Conservation (phyloP, 495 filamentous ascomycete genomes). For the Talaromyces borbonicus region DNA sequence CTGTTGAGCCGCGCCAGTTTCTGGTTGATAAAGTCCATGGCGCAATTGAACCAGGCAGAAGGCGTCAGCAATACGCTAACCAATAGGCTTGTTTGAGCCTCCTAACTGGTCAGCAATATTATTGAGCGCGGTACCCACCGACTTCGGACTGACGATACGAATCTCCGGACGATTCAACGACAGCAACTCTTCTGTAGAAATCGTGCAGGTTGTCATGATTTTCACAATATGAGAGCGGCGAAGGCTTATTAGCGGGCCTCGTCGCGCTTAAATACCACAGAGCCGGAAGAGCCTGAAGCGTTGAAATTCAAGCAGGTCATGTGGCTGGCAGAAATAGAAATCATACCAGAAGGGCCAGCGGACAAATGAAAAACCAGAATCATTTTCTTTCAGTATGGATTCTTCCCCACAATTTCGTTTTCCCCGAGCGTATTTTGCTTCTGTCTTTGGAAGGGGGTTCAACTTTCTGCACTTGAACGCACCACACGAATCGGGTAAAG, state of each 20-base stretch:
- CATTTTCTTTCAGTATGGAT: too few relatives aligned
- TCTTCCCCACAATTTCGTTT: slow-evolving; percentile 2
- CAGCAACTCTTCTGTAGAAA: too few relatives aligned
- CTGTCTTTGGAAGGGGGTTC: too few relatives aligned
- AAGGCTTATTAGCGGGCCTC: too few relatives aligned
- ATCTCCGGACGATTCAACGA: too few relatives aligned
- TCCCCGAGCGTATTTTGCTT: background rate
- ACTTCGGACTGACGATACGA: too few relatives aligned
- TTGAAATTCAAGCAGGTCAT: slow-evolving; percentile 1
- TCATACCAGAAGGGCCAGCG: background rate
- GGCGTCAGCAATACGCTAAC: background rate
- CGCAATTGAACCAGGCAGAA: background rate
- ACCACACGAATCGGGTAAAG: background rate
- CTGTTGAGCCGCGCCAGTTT: slow-evolving; percentile 1
- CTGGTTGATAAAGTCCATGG: slow-evolving; percentile 5
- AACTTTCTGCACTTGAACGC: too few relatives aligned
- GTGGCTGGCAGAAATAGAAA: slow-evolving; percentile 2
- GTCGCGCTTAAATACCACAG: background rate
- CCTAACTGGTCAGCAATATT: too few relatives aligned
- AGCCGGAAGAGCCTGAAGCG: background rate
- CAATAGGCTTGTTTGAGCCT: too few relatives aligned
- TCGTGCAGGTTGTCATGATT: too few relatives aligned
- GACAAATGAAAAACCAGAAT: background rate
- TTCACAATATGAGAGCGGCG: too few relatives aligned
- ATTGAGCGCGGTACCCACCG: too few relatives aligned